Evolutionary conservation across 805 yeast genomes (phyloP).

Genomic region (Zygotorulaspora florentina): DNA sequence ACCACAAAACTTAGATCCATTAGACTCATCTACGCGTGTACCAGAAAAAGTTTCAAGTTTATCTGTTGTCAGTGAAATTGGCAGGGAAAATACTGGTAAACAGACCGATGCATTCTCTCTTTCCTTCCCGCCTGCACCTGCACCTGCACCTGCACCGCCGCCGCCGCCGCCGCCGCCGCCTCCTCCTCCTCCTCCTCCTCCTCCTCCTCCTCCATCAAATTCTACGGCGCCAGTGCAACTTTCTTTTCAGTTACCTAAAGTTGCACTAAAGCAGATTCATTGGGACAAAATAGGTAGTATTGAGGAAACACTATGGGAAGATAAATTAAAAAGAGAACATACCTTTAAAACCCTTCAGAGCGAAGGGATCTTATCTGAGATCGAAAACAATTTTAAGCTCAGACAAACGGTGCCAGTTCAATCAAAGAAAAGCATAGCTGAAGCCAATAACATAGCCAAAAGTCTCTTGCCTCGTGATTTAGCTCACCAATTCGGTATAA

Average conservation of each 20-base stretch:
- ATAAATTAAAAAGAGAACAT: conserved; percentile 37
- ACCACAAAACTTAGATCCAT: too few relatives aligned
- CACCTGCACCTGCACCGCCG: conserved; percentile 38
- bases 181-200: conserved; percentile 22
- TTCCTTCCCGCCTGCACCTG: conserved; percentile 32
- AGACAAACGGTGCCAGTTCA: conserved; percentile 39
- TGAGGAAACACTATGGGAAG: conserved; percentile 61
- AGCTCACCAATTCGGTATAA: conserved; percentile 77
- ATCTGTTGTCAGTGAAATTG: not conserved
- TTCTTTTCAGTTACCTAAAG: conserved; percentile 42
- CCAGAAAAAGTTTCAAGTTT: not conserved
- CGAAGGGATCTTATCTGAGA: conserved; percentile 61
- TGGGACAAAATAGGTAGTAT: conserved; percentile 71
- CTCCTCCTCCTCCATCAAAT: conserved; percentile 20
- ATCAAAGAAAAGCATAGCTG: conserved; percentile 25
- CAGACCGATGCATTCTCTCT: not conserved
- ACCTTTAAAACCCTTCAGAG: conserved; percentile 47
- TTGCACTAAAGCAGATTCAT: conserved; percentile 69
- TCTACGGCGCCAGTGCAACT: conserved; percentile 12
- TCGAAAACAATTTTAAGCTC: conserved; percentile 53
- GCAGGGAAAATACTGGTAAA: too few relatives aligned
- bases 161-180: conserved; percentile 22
- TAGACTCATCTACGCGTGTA: conserved; percentile 4
- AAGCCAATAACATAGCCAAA: conserved; percentile 38
- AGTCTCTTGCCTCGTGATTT: conserved; percentile 63